Conservation (phyloP, 2,329 filamentous ascomycete species). For the Whalleya microplaca region DNA sequence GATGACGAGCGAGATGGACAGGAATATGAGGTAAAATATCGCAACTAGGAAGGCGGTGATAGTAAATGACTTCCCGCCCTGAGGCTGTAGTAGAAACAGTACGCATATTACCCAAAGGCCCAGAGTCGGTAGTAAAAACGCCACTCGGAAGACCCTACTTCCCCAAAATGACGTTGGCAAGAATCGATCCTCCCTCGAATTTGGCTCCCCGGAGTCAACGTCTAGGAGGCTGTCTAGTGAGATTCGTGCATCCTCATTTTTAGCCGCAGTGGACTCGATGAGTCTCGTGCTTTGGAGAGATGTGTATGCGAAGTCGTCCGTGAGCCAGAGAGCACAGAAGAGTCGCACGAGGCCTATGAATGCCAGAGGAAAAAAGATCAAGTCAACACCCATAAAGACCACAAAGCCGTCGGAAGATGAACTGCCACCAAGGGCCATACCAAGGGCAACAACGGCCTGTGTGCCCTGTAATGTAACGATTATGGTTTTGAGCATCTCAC, state of each 20-base stretch:
- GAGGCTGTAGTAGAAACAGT: no score
- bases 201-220: background rate
- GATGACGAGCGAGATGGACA: no score
- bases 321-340: conserved; percentile 28
- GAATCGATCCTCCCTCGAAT: background rate
- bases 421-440: conserved; percentile 4
- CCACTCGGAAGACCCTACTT: no score
- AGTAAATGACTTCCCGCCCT: no score
- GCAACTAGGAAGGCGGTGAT: no score
- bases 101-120: no score
- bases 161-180: no score
- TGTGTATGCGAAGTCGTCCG: conserved; percentile 23
- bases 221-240: conserved; percentile 1
- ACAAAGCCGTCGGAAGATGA: conserved; percentile 7
- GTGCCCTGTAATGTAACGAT: conserved; percentile 31
- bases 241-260: background rate
- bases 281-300: background rate
- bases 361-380: conserved; percentile 26
- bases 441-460: conserved; percentile 6
- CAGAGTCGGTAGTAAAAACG: no score
- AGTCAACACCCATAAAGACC: conserved; percentile 14
- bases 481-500: conserved; percentile 26
- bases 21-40: no score
- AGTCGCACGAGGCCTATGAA: conserved; percentile 29
- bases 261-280: background rate